phyloP scores from a whole-genome alignment of 768 basidiomycete genomes.

The Tricholomella constricta region DNA sequence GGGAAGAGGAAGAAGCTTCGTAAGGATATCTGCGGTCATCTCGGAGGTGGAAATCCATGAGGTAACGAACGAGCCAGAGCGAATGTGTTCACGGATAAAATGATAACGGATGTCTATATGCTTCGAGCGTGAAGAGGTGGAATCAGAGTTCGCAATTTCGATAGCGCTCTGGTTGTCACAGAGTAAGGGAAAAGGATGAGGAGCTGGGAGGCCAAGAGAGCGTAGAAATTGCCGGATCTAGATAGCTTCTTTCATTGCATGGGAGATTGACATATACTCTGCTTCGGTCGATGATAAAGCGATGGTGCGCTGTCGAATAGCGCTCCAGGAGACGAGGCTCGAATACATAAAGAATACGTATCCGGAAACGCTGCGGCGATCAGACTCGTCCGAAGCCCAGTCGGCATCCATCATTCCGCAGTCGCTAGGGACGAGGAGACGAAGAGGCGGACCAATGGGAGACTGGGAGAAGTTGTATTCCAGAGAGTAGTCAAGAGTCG shows the following conservation, averaged over 20 bases:
- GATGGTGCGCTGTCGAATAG: not conserved
- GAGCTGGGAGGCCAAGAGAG: no score
- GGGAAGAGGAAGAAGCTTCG: no score
- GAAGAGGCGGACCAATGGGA: not conserved
- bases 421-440: not conserved
- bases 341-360: not conserved
- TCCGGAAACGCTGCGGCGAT: not conserved
- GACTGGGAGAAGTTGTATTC: not conserved
- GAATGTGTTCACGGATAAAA: no score
- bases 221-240: no score
- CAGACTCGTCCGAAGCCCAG: not conserved
- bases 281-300: not conserved
- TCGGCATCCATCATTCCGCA: not conserved
- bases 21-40: no score
- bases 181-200: no score
- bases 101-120: no score
- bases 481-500: not conserved
- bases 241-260: not conserved
- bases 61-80: no score
- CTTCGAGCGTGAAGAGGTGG: no score
- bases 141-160: no score
- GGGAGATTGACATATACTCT: not conserved
- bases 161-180: no score
- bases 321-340: not conserved
- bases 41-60: no score